Percentiles rank a stretch among this genome's conserved stretches.
Conservation (phyloP, 495 filamentous ascomycete genomes). For the Penicillium antarcticum region DNA sequence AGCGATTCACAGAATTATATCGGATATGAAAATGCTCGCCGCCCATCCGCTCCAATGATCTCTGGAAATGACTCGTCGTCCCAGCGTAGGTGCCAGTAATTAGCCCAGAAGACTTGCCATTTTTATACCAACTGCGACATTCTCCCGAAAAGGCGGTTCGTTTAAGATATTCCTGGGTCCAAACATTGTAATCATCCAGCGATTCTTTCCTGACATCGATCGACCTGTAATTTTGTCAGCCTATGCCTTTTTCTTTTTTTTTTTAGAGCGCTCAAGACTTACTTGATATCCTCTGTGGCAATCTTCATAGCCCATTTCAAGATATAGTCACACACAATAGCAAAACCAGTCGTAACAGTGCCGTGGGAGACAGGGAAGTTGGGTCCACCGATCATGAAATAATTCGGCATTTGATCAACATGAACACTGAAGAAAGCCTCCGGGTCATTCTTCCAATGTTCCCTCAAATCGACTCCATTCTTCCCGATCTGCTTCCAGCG, state of each 20-base stretch:
- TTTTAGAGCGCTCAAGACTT: background rate
- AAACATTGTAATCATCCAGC: conserved; percentile 35
- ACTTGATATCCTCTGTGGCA: conserved; percentile 42
- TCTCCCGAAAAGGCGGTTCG: conserved; percentile 39
- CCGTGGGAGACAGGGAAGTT: conserved; percentile 52
- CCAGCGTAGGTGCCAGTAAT: conserved; percentile 9
- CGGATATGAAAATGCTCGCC: conserved; percentile 47
- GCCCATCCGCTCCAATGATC: conserved; percentile 12
- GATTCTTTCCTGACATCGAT: conserved; percentile 33
- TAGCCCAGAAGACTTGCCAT: conserved; percentile 15
- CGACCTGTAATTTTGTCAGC: conserved; percentile 7
- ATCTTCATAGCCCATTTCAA: conserved; percentile 42
- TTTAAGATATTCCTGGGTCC: conserved; percentile 35
- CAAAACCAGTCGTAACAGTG: conserved; percentile 48
- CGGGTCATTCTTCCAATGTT: conserved; percentile 19
- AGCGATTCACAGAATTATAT: conserved; percentile 42
- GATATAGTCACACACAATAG: conserved; percentile 37
- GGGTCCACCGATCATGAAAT: conserved; percentile 53
- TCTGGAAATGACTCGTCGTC: background rate
- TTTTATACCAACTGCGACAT: conserved; percentile 50
- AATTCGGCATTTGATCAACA: conserved; percentile 41
- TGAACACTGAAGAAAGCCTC: conserved; percentile 38
- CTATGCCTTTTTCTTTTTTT: background rate
- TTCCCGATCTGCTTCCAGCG: conserved; percentile 30
- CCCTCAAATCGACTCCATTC: conserved; percentile 24